Evolutionary conservation across 306 rosid species (phyloP), one percentile per base, ranked within the genome.

Genomic region (Sicyos baderoa): DNA sequence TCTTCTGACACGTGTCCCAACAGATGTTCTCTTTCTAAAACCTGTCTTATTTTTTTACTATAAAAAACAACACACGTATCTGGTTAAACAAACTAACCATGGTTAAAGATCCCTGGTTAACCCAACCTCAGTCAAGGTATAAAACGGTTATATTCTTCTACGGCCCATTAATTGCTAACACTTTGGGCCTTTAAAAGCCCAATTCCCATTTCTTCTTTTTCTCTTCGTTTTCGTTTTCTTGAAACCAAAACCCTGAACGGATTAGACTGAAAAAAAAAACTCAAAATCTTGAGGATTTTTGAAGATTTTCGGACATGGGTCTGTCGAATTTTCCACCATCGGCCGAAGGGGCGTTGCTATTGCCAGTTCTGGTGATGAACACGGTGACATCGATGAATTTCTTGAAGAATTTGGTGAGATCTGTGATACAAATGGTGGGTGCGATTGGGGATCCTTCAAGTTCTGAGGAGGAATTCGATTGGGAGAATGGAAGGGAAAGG

Each of bases 361-460:
- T 91, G 2, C 91, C 88, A 0, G 74, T 82, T 51, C 76, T 89
- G 5, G 79, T 91, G 67, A 82, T 91, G 79, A 84, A 89, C 89
- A 84, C 87, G 0, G 79, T 91, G 9, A 57, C 86, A 0, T 83
- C 86, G 10, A 74, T 87, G 68, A 80, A 80, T 57, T 51, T 86
- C 29, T 72, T 91, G 66, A 91, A 87, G 82, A 83, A 80, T 85
- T 65, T 83, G 81, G 69, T 89, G 12, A 84, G 87, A 73, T 91
- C 87, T 55, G 61, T 86, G 74, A 74, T 85, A 7, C 87, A 79
- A 79, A 75, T 76, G 48, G 47, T 85, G 29, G 74, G 84, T 25
- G 4, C 35, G 35, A 29, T 29, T 68, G 57, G 6, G 40, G 6
- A 35, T 35, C 42, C 42, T 6, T 76, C 77, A 40, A 56, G 55